Percentiles rank a stretch among this genome's conserved stretches.
These are phyloP conservation scores for Boletus barrowsii DNA, from an alignment of 768 basidiomycete species.

Conservation along the genomic window DNA sequence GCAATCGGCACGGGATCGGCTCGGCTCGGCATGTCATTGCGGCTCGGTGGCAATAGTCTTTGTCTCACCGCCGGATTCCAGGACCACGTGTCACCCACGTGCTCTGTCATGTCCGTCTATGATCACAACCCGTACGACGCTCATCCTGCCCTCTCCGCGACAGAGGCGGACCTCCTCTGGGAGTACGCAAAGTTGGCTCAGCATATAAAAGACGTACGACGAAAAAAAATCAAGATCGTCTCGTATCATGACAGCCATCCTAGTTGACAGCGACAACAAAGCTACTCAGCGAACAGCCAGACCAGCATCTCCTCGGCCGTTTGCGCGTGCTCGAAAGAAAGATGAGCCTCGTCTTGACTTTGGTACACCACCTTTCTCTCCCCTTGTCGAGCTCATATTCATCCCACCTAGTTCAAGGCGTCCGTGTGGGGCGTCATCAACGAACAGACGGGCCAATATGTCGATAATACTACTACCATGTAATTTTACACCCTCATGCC, in stretches of 20 bases:
- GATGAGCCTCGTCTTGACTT: conserved; percentile 90
- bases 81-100: neutral
- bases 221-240: too few species aligned
- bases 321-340: conserved; percentile 85
- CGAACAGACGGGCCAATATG: conserved; percentile 47
- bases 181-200: conserved; percentile 88
- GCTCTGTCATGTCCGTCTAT: conserved; percentile 26
- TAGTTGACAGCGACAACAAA: conserved; percentile 71
- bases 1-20: conserved; percentile 1
- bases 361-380: conserved; percentile 46
- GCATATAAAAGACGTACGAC: conserved; percentile 66
- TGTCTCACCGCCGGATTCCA: neutral
- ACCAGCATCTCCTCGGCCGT: conserved; percentile 70
- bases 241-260: neutral
- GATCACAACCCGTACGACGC: conserved; percentile 68
- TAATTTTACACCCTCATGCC: conserved; percentile 40
- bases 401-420: conserved; percentile 73
- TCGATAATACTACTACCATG: conserved; percentile 16
- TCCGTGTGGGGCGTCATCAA: conserved; percentile 95
- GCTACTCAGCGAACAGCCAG: conserved; percentile 68
- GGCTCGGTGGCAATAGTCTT: neutral
- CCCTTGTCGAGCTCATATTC: neutral
- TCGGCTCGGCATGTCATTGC: neutral
- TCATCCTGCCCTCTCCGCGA: conserved; percentile 59
- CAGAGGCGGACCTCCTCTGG: conserved; percentile 84